A percentile compares a stretch with the other conserved stretches of the same genome.
Conservation (phyloP, 805 yeast genomes). For the Teunomyces tritomae region DNA sequence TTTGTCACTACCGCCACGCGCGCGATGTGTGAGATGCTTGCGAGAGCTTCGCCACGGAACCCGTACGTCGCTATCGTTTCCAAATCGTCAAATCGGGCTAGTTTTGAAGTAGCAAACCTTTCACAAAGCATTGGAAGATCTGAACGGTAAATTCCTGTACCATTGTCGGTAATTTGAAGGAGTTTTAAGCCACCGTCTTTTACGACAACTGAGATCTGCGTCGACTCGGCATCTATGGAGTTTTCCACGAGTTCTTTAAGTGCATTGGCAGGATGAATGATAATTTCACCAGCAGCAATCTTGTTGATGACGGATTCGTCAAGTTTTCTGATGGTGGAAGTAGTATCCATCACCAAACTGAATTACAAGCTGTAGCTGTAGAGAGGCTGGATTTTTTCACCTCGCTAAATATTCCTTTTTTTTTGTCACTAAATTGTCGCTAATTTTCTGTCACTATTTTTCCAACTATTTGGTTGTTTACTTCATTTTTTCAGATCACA, state of each 20-base stretch:
- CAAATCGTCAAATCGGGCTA: slow-evolving; percentile 72
- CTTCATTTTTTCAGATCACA: no score
- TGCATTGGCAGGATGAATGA: slow-evolving; percentile 91
- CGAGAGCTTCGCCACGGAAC: slow-evolving; percentile 94
- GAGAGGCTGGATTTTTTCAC: no score
- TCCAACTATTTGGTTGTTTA: no score
- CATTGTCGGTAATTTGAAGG: slow-evolving; percentile 87
- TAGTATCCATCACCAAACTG: not conserved
- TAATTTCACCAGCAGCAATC: slow-evolving; percentile 97
- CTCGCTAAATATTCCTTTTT: not conserved
- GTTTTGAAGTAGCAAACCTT: slow-evolving; percentile 89
- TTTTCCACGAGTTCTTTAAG: slow-evolving; percentile 90
- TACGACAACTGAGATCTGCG: slow-evolving; percentile 72
- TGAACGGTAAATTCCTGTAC: slow-evolving; percentile 69
- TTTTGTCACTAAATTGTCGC: not conserved
- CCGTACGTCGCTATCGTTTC: slow-evolving; percentile 76
- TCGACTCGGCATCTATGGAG: slow-evolving; percentile 80
- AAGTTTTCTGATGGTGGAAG: slow-evolving; percentile 36
- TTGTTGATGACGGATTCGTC: slow-evolving; percentile 75
- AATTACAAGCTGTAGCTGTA: no score
- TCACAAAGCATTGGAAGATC: slow-evolving; percentile 83
- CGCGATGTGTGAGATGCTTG: slow-evolving; percentile 88
- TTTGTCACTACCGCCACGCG: slow-evolving; percentile 79
- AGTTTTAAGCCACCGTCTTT: slow-evolving; percentile 90
- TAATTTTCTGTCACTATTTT: not conserved